Conservation (phyloP, 257 asterid genomes). For the Orobanche coerulescens region DNA sequence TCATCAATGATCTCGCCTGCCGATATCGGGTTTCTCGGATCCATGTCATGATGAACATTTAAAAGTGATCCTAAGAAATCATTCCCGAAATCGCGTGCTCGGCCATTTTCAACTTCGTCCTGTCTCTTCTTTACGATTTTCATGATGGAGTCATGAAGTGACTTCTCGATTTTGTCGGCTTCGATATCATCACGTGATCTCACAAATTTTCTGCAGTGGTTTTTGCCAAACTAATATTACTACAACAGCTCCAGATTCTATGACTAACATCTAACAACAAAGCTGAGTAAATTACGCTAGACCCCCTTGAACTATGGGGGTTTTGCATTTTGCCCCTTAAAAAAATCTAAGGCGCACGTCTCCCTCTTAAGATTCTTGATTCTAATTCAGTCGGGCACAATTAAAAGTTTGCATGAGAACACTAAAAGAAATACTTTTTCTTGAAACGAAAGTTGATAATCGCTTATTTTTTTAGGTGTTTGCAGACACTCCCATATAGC, state of each 20-base stretch:
- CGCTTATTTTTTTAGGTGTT: not conserved
- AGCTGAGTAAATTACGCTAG: no score
- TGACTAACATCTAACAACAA: no score
- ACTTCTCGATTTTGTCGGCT: constrained; percentile 31
- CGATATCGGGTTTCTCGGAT: constrained; percentile 26
- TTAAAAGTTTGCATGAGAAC: no score
- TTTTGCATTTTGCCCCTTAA: no score
- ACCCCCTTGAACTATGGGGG: no score
- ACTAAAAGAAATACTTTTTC: no score
- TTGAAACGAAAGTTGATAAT: not conserved
- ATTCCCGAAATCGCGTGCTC: constrained; percentile 27
- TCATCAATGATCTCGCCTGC: constrained; percentile 40
- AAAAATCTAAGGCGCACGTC: no score
- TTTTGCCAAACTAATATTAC: no score
- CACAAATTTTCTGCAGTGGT: constrained; percentile 22
- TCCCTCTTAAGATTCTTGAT: no score
- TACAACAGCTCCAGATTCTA: not conserved
- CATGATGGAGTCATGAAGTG: constrained; percentile 31
- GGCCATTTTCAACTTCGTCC: constrained; percentile 25
- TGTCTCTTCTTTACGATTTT: constrained; percentile 31
- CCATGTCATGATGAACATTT: constrained; percentile 29
- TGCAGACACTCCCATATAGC: not conserved
- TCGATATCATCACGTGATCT: constrained; percentile 35
- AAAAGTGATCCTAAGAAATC: constrained; percentile 53
- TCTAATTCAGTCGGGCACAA: no score